Conservation (phyloP, 2,329 filamentous ascomycete genomes). For the Colletotrichum tanaceti region DNA sequence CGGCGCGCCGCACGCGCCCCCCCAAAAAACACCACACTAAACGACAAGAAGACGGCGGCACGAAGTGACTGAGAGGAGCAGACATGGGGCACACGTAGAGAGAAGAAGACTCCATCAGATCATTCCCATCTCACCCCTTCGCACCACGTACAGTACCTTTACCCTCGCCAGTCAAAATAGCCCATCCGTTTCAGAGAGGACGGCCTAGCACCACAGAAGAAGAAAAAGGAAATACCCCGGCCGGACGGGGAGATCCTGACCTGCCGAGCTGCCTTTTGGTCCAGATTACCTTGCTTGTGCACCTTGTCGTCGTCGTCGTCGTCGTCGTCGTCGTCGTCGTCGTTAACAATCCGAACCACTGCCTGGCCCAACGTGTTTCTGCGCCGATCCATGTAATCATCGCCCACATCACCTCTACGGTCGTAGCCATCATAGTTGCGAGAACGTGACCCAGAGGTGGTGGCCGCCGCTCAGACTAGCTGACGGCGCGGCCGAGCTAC, state of each 20-base stretch:
- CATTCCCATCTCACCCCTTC: conserved; percentile 25
- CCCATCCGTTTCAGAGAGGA: conserved; percentile 31
- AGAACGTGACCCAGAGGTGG: neutral
- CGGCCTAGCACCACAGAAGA: neutral
- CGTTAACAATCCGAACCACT: neutral
- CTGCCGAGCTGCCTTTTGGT: neutral
- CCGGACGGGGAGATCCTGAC: conserved; percentile 7
- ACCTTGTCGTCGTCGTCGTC: neutral
- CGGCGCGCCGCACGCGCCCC: conserved; percentile 31
- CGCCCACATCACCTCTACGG: neutral
- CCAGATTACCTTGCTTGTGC: neutral
- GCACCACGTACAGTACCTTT: neutral
- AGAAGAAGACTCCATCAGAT: conserved; percentile 24
- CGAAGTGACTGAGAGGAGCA: conserved; percentile 8
- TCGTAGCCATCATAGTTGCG: neutral
- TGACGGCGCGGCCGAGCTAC: conserved; percentile 10
- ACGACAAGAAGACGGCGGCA: conserved; percentile 2
- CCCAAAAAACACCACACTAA: conserved; percentile 16
- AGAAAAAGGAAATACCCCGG: neutral
- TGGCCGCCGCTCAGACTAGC: neutral
- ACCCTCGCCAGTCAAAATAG: conserved; percentile 34
- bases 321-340: no score
- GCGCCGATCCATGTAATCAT: neutral
- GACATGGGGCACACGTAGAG: conserved; percentile 17
- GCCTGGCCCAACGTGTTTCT: neutral